Evolutionary conservation across 2,329 filamentous ascomycete genomes (phyloP).

Genomic region (Talaromyces sp.): DNA sequence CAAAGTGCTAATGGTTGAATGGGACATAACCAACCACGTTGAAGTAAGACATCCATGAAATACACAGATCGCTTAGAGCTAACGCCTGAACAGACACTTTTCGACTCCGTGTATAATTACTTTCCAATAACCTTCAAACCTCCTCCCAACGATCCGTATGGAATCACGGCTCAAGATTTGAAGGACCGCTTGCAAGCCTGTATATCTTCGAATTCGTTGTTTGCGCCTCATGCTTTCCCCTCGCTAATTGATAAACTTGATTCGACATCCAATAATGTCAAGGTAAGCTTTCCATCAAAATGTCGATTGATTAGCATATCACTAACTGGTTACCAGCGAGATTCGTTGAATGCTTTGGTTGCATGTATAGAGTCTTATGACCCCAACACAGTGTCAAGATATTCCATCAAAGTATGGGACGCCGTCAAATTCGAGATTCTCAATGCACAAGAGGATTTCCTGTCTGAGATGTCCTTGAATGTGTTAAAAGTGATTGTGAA

Average conservation of each 20-base stretch:
- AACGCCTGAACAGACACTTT: conserved; percentile 41
- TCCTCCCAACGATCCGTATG: conserved; percentile 64
- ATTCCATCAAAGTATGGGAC: conserved; percentile 63
- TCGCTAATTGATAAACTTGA: conserved; percentile 64
- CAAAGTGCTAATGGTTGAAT: conserved; percentile 63
- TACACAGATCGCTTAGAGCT: not conserved
- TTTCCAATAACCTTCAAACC: conserved; percentile 68
- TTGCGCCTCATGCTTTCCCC: conserved; percentile 64
- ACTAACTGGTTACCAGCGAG: conserved; percentile 45
- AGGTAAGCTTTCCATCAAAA: conserved; percentile 37
- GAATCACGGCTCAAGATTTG: conserved; percentile 63
- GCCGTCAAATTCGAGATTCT: conserved; percentile 65
- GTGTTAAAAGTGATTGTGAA: conserved; percentile 52
- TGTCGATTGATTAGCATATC: not conserved
- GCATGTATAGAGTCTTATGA: conserved; percentile 58
- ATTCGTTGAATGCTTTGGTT: conserved; percentile 59
- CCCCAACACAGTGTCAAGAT: conserved; percentile 54
- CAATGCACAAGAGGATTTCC: conserved; percentile 61
- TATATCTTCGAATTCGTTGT: conserved; percentile 56
- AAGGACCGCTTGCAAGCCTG: conserved; percentile 61
- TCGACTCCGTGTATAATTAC: conserved; percentile 67
- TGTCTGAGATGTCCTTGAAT: conserved; percentile 55
- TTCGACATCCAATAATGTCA: conserved; percentile 63
- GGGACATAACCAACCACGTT: conserved; percentile 57
- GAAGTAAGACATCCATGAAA: conserved; percentile 42